These are phyloP conservation scores for Coccomyxa sp. DNA, from an alignment of 139 green algal genomes.

Conservation along the genomic window DNA sequence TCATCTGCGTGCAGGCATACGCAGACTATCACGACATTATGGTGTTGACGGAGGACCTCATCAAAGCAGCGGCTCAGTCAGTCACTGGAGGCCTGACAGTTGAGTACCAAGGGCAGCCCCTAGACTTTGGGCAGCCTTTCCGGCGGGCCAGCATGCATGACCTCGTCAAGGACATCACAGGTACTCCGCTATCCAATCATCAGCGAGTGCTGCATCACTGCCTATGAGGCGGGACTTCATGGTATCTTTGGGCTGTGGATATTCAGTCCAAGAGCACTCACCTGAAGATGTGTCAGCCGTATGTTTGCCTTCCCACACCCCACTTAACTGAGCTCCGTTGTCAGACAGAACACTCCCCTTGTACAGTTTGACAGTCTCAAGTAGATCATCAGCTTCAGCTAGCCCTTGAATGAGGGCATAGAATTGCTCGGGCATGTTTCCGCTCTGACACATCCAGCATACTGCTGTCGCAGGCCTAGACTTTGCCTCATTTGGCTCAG, in stretches of 20 bases:
- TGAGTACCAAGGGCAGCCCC: slow-evolving; percentile 70
- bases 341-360: too few species aligned
- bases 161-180: slow-evolving; percentile 72
- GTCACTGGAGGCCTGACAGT: slow-evolving; percentile 36
- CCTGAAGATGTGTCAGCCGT: not conserved
- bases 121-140: slow-evolving; percentile 87
- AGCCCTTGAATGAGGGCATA: too few species aligned
- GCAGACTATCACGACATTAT: slow-evolving; percentile 98
- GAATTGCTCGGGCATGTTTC: too few species aligned
- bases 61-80: slow-evolving; percentile 31
- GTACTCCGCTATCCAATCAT: too few species aligned
- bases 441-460: too few species aligned
- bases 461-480: not conserved
- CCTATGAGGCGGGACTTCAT: too few species aligned
- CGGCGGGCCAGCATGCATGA: slow-evolving; percentile 84
- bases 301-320: not conserved
- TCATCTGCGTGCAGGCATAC: slow-evolving; percentile 84
- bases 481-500: not conserved
- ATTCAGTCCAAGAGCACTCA: not conserved
- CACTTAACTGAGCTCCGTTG: too few species aligned
- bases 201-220: too few species aligned
- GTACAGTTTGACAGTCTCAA: too few species aligned
- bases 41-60: slow-evolving; percentile 86
- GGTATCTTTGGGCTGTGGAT: too few species aligned
- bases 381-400: too few species aligned